A percentile compares a stretch with the other conserved stretches of the same genome.
Evolutionary conservation across 1,284 basidiomycete genomes (phyloP).

Genomic region (Mycena sp.): DNA sequence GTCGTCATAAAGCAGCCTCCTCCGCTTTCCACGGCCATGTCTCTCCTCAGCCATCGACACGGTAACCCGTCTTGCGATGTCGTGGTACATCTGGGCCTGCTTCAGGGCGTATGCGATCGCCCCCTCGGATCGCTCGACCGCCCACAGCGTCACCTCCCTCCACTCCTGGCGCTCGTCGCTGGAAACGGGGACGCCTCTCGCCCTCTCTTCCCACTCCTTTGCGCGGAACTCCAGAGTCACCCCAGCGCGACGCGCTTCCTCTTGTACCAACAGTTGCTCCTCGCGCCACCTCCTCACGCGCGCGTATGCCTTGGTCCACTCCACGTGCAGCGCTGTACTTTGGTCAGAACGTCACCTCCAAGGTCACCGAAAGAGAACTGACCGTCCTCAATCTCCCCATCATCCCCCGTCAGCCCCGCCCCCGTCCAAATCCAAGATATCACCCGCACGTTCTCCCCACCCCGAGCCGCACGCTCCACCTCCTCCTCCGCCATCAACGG

Average conservation of each 20-base stretch:
- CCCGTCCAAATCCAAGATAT: conserved; percentile 3
- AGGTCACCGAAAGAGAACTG: neutral
- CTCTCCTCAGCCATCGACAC: neutral
- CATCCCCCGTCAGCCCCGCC: neutral
- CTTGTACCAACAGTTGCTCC: neutral
- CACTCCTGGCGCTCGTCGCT: too few species aligned
- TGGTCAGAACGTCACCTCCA: neutral
- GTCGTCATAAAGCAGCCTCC: neutral
- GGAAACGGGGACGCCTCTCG: neutral
- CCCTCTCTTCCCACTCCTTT: neutral
- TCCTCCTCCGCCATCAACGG: neutral
- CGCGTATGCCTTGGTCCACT: neutral
- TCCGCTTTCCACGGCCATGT: neutral
- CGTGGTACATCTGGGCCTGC: conserved; percentile 10
- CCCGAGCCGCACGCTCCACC: neutral
- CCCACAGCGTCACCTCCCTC: neutral
- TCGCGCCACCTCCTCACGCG: neutral
- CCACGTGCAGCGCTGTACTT: neutral
- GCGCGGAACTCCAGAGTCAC: neutral
- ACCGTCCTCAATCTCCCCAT: neutral
- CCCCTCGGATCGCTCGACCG: neutral
- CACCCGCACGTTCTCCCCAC: neutral
- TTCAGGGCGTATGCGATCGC: conserved; percentile 6
- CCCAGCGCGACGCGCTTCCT: neutral
- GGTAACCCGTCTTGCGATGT: neutral